Evolutionary conservation across 2,329 filamentous ascomycete genomes (phyloP).

Genomic region (Penicillium decumbens): DNA sequence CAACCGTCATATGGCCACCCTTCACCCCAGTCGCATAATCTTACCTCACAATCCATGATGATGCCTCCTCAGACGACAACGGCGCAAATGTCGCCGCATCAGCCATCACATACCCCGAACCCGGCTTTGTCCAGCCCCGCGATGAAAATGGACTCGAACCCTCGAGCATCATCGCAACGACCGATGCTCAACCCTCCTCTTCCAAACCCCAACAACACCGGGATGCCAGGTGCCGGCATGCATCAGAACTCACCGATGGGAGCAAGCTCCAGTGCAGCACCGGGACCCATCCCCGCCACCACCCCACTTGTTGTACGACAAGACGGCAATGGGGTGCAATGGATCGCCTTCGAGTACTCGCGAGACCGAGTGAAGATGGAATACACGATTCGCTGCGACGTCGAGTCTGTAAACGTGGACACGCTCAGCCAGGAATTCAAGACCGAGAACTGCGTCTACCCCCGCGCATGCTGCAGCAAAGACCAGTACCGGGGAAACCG

Average conservation of each 20-base stretch:
- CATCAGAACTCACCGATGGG: conserved; percentile 46
- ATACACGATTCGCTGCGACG: conserved; percentile 96
- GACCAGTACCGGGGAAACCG: conserved; percentile 96
- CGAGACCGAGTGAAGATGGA: conserved; percentile 98
- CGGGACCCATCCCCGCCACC: conserved; percentile 92
- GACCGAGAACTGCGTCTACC: conserved; percentile 97
- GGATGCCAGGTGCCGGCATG: conserved; percentile 38
- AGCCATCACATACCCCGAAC: conserved; percentile 40
- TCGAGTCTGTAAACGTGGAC: conserved; percentile 92
- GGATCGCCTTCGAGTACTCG: conserved; percentile 98
- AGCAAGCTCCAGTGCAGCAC: conserved; percentile 83
- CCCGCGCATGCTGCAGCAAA: conserved; percentile 87
- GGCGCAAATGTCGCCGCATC: conserved; percentile 41
- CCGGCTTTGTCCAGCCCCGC: conserved; percentile 57
- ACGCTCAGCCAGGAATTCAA: conserved; percentile 84
- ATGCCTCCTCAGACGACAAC: conserved; percentile 45
- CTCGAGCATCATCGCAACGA: conserved; percentile 35
- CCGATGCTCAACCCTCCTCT: conserved; percentile 35
- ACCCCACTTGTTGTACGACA: conserved; percentile 91
- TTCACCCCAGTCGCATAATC: conserved; percentile 51
- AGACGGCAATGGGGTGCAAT: conserved; percentile 94
- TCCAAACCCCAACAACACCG: conserved; percentile 51
- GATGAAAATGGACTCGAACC: conserved; percentile 45
- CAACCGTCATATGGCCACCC: conserved; percentile 57
- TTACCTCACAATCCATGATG: conserved; percentile 53